Base-by-base conservation (phyloP, 768 basidiomycete genomes). In the Suillus paluster region DNA sequence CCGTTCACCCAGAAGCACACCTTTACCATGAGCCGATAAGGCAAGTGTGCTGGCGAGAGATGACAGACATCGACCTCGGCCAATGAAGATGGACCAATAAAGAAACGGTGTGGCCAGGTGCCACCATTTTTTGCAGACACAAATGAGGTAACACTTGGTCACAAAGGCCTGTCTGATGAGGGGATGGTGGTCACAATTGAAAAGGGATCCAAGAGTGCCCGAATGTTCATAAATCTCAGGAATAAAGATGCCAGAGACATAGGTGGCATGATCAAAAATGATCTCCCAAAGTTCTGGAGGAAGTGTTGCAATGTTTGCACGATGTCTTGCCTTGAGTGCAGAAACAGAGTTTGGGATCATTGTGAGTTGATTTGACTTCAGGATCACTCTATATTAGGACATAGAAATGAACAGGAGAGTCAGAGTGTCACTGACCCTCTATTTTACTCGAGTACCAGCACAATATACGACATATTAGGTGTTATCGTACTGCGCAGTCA, bases 41-140 rank as follows among this genome's bases (percentile, higher is more conserved):
- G 57, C 34, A 25, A 74, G 23, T 1, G 66, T 57, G 33, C 5
- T 57, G 10, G 54, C 61, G 25, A 75, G 68, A 11, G 70, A 70
- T 15, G 57, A 25, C 11, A 74, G 15, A 53, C 49, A 68, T 27
- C 63, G 66, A 15, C 38, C 57, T 33, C 65, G 66, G 3, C 69
- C 63, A 2, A 74, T 61, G 36, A 66, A 69, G 1, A 74, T 58
- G 15, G 73, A 68, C 41, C 52, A 53, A 39, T 75, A 72, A 41
- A 74, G 72, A 44, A 45, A 61, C 3, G 65, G 66, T 11, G 58
- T 44, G 25, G 73, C 69, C 34, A 75, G 56, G 46, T 70, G 61
- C 65, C 66, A 71, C 73, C 73, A 74, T 56, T 61, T 67, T 52
- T 53, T 73, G 63, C 70, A 75, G 41, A 74, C 73, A 8, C 68